Base-by-base conservation (phyloP, 129 eudicot species). In the Tagetes patula region DNA sequence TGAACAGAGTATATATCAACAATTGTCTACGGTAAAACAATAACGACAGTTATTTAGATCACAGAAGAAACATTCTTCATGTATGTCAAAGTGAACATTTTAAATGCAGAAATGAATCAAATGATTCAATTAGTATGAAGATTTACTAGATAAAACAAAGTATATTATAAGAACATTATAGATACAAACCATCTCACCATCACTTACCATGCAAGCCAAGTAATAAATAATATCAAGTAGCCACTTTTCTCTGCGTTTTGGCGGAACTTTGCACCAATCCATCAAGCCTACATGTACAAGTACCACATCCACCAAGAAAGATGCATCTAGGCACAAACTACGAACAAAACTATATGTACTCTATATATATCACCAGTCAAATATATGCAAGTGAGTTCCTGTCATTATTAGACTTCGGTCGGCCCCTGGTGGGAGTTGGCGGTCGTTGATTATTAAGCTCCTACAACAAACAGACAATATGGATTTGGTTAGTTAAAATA, bases 391-490 rank as follows among this genome's bases (percentile, higher is more conserved):
- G 98, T 34, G 98, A 92, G 75, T 79, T 87, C 69, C 98, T 86
- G 79, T 92, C 98, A 65, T 70, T 87, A 61, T 85, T 87, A 67
- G 96, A 94, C 72, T 89, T 95, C 20, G 98, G 98, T 0, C 95
- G 86, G 20, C 98, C 98, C 70, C 98, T 82, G 0, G 98, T 92
- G 72, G 98, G 98, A 56, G 98, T 92, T 38, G 98, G 98, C 2
- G 98, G 98, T 74, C 98, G 80, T 84, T 92, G 98, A 66, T 84
- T 87, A 82, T 92, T 92, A 66, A 92, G 95, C 80, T 92, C 98
- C 98, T 92, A 72, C 82, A 85, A 48, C 47, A 70, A 5, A 41
- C 31, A 63, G 30, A 13, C 10, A 46, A 1, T 66, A 54, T 41
- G 30, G 67, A 12, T 61, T 37, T 60, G 27, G 1, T 8, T 6